These are phyloP conservation scores for Lodderomyces orthopsilosis DNA, from an alignment of 1,139 yeast species.

Conservation along the genomic window DNA sequence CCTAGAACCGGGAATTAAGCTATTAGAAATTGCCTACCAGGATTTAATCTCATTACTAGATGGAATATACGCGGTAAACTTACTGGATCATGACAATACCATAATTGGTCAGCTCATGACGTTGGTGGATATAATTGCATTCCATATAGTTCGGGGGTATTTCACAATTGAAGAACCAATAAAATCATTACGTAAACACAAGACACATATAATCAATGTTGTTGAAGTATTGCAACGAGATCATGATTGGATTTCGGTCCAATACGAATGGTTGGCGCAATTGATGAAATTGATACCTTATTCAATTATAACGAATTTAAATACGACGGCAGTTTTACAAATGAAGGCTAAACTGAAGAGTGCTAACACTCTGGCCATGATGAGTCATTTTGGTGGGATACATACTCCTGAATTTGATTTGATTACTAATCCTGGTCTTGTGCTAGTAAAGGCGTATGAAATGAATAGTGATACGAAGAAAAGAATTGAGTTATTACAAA, in stretches of 20 bases:
- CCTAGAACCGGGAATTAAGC: constrained; percentile 29
- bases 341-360: constrained; percentile 12
- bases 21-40: constrained; percentile 36
- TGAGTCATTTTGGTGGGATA: constrained; percentile 35
- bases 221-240: constrained; percentile 16
- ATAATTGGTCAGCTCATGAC: constrained; percentile 36
- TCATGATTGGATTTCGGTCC: constrained; percentile 40
- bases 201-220: constrained; percentile 54
- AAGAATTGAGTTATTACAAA: constrained; percentile 28
- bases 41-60: constrained; percentile 26
- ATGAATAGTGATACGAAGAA: constrained; percentile 5
- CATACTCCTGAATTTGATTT: constrained; percentile 25
- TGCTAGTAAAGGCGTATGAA: constrained; percentile 25
- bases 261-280: constrained; percentile 56
- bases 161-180: constrained; percentile 61
- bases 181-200: constrained; percentile 61
- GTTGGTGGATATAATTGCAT: constrained; percentile 57
- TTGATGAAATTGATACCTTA: constrained; percentile 46
- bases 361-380: constrained; percentile 8
- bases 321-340: constrained; percentile 11
- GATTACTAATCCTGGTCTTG: constrained; percentile 28
- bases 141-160: constrained; percentile 62
- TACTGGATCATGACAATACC: constrained; percentile 28
- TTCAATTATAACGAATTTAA: constrained; percentile 33
- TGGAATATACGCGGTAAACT: constrained; percentile 13